These are phyloP conservation scores for Piper longum DNA, from an alignment of 164 flowering plant genomes.

Conservation along the genomic window DNA sequence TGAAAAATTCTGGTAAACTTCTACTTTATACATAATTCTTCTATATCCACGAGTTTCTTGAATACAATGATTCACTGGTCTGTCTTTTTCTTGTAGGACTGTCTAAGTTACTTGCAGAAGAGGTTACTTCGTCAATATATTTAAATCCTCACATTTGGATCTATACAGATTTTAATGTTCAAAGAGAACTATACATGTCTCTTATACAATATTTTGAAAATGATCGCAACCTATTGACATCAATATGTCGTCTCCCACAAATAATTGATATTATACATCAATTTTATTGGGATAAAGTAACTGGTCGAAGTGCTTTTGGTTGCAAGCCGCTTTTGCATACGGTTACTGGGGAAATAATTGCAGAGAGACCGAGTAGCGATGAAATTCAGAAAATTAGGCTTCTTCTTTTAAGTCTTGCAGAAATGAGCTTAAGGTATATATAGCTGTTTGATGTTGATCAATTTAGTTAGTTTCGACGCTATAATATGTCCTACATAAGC, in stretches of 20 bases:
- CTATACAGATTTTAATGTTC: conserved; percentile 62
- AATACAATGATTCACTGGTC: background rate
- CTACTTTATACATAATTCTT: background rate
- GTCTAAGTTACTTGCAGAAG: conserved; percentile 69
- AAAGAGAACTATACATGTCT: conserved; percentile 89
- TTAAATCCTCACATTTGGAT: conserved; percentile 88
- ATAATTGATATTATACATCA: conserved; percentile 65
- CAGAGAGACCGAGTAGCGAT: conserved; percentile 64
- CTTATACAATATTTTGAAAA: conserved; percentile 85
- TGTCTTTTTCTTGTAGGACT: conserved; percentile 30
- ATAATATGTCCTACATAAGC: background rate
- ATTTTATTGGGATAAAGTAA: conserved; percentile 67
- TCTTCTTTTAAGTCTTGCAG: conserved; percentile 88
- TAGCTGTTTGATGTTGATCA: background rate
- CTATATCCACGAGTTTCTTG: background rate
- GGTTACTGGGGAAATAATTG: conserved; percentile 36
- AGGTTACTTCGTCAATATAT: conserved; percentile 68
- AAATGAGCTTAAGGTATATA: conserved; percentile 89
- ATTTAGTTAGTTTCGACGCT: background rate
- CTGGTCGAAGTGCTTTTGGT: conserved; percentile 36
- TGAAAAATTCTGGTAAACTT: conserved; percentile 51
- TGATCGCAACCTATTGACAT: conserved; percentile 61
- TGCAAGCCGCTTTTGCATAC: conserved; percentile 53
- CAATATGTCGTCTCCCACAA: conserved; percentile 65
- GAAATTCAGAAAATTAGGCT: conserved; percentile 91